These are phyloP conservation scores for Hypoxylon intermedium DNA, from an alignment of 495 filamentous ascomycete species.

Conservation along the genomic window DNA sequence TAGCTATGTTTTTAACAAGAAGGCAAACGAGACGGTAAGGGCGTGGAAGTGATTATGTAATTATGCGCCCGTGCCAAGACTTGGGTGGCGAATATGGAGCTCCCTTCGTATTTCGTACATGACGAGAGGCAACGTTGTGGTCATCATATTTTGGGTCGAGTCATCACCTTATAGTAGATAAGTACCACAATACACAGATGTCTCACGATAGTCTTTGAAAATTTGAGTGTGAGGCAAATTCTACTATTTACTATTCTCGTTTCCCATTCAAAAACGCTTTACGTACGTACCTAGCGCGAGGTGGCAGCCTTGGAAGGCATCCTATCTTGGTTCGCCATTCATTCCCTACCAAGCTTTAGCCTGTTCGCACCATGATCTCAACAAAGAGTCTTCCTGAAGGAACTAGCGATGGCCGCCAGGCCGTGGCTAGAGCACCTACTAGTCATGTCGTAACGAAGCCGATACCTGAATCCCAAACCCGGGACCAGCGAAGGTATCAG, in stretches of 20 bases:
- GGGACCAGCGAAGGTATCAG: constrained; percentile 78
- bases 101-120: constrained; percentile 15
- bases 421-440: constrained; percentile 47
- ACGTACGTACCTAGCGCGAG: too few species aligned
- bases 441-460: constrained; percentile 68
- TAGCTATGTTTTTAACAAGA: constrained; percentile 14
- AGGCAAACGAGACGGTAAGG: too few species aligned
- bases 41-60: constrained; percentile 27
- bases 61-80: constrained; percentile 2
- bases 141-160: constrained; percentile 31
- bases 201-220: neutral
- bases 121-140: neutral
- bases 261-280: too few species aligned
- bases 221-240: constrained; percentile 6
- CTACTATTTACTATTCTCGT: neutral
- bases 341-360: neutral
- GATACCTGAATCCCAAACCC: constrained; percentile 66
- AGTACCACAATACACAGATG: constrained; percentile 22
- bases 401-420: constrained; percentile 45
- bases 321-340: too few species aligned
- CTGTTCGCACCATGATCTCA: constrained; percentile 35
- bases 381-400: constrained; percentile 28
- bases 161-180: constrained; percentile 26
- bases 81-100: constrained; percentile 6
- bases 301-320: too few species aligned